Evolutionary conservation across 208 protist species (phyloP), one percentile per base, ranked within the genome.

Genomic region (Leptomonas pyrrhocoris): DNA sequence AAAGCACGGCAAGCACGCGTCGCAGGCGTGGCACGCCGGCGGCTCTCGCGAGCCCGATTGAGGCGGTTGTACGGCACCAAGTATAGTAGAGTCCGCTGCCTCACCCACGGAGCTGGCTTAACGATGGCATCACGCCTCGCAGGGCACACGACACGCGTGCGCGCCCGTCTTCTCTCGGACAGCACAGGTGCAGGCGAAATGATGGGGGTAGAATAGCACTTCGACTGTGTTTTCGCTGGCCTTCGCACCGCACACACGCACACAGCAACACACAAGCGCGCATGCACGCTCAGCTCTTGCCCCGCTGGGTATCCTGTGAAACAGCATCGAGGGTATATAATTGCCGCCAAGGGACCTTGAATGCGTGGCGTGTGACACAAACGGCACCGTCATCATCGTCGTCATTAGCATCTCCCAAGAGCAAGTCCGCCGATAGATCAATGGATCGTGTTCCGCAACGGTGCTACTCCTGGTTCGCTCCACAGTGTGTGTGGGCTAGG

Each of bases 271-370:
- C 65, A 34, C n/a, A 45, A 36, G 27, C 23, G 27, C 50, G 51
- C 49, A 30, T n/a, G 23, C 38, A 67, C 19, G 15, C 31, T 5
- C 2, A 40, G 46, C n/a, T 79, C 74, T 84, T 53, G 74, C 74
- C 74, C 40, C 69, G 76, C 46, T 80, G 74, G 73, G 73, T 84
- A 80, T 81, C 65, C 64, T 73, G 28, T 74, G 67, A 55, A 84
- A 68, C 63, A 54, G 69, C 65, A 80, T 42, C 40, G 69, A 77
- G 40, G 36, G 34, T 54, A 57, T 74, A 77, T 78, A 81, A 51
- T 58, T 54, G 74, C 64, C 71, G 61, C 74, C 64, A 80, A 81
- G 75, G 65, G 66, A 69, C 59, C 80, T 77, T 74, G 31, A 63
- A 46, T 25, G 49, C 61, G 57, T 60, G 61, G 53, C 56, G 56